A percentile compares a stretch with the other conserved stretches of the same genome.
Evolutionary conservation across 192 early-diverging fungal species (phyloP).

Genomic region (Coemansia erecta): DNA sequence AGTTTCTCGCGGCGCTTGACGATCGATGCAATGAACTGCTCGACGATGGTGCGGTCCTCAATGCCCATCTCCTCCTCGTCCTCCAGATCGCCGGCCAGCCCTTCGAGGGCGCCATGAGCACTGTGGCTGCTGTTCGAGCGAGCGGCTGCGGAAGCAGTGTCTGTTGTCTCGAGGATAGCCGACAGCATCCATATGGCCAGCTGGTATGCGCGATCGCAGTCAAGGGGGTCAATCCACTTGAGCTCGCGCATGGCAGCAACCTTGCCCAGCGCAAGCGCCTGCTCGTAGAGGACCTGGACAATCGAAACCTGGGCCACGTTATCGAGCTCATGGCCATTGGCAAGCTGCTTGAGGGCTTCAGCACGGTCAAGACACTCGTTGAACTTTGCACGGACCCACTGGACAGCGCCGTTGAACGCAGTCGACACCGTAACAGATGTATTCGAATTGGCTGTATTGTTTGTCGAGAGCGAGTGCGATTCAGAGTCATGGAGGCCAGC

Average conservation of each 20-base stretch:
- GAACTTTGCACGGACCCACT: constrained; percentile 88
- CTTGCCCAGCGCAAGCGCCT: constrained; percentile 63
- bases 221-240: constrained; percentile 59
- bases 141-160: not conserved
- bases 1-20: constrained; percentile 48
- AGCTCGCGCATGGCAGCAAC: constrained; percentile 63
- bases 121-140: too few species aligned
- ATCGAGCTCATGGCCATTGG: constrained; percentile 56
- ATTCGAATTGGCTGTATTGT: not conserved
- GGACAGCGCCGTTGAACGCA: constrained; percentile 65
- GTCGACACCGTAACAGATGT: constrained; percentile 29
- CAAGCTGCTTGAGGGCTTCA: constrained; percentile 59
- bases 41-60: constrained; percentile 48
- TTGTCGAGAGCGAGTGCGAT: not conserved
- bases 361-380: constrained; percentile 89
- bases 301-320: constrained; percentile 52
- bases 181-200: constrained; percentile 73
- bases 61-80: constrained; percentile 28
- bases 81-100: not conserved
- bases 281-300: constrained; percentile 73
- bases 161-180: constrained; percentile 60
- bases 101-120: not conserved
- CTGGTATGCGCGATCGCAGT: constrained; percentile 74
- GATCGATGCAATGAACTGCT: constrained; percentile 50
- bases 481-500: constrained; percentile 14